These are phyloP conservation scores for Leccinum imitatum DNA, from an alignment of 768 basidiomycete species.

Conservation along the genomic window DNA sequence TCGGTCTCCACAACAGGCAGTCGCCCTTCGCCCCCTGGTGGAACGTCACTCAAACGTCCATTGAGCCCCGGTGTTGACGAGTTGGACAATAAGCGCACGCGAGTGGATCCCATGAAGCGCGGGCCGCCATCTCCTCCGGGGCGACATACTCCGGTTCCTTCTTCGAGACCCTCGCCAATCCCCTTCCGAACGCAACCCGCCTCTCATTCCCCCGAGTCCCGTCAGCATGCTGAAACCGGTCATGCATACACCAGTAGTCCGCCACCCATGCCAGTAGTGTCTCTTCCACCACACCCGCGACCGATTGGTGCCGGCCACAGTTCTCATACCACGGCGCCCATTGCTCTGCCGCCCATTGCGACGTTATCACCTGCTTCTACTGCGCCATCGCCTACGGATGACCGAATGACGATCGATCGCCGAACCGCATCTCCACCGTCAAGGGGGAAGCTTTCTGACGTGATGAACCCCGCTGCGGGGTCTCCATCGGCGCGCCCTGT, in stretches of 20 bases:
- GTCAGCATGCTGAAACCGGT: constrained; percentile 38
- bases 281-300: constrained; percentile 72
- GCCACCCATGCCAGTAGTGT: constrained; percentile 45
- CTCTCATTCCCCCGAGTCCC: constrained; percentile 67
- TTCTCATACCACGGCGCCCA: constrained; percentile 38
- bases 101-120: constrained; percentile 54
- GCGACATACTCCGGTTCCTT: constrained; percentile 54
- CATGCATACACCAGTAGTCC: constrained; percentile 34
- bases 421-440: constrained; percentile 51
- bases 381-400: constrained; percentile 51
- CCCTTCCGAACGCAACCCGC: constrained; percentile 72
- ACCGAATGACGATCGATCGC: constrained; percentile 36
- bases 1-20: constrained; percentile 67
- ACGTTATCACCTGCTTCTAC: constrained; percentile 64
- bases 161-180: constrained; percentile 66
- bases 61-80: constrained; percentile 70
- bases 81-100: constrained; percentile 57
- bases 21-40: constrained; percentile 43
- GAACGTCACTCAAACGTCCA: constrained; percentile 48
- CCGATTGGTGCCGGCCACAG: constrained; percentile 59
- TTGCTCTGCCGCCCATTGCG: constrained; percentile 69
- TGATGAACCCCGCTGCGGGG: constrained; percentile 47
- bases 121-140: constrained; percentile 53
- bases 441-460: constrained; percentile 53
- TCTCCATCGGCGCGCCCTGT: constrained; percentile 53